Conservation (phyloP, 257 asterid species). For the Solanum rostratum region DNA sequence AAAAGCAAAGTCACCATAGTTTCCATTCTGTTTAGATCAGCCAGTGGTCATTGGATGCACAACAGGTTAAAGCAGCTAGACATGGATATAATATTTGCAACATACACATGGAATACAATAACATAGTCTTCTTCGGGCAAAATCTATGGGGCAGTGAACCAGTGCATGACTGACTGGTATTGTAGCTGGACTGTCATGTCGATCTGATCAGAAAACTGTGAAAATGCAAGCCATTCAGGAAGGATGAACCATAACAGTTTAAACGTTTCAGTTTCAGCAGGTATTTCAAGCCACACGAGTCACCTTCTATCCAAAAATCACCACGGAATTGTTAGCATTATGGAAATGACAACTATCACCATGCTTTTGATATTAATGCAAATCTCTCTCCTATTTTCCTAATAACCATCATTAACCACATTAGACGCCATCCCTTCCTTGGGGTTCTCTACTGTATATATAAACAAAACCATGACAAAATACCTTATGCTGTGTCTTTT, state of each 20-base stretch:
- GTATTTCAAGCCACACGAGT: not conserved
- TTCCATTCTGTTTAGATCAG: not conserved
- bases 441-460: not conserved
- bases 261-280: not conserved
- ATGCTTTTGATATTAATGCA: not conserved
- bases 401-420: not conserved
- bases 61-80: not conserved
- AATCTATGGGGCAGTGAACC: not conserved
- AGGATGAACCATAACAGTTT: not conserved
- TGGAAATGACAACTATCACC: not conserved
- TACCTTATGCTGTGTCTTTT: conserved; percentile 9
- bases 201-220: not conserved
- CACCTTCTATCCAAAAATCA: not conserved
- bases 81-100: not conserved
- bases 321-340: not conserved
- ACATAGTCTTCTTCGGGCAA: not conserved
- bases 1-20: not conserved
- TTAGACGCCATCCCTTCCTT: not conserved
- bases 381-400: not conserved
- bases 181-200: not conserved
- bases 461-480: not conserved
- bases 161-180: not conserved
- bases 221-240: not conserved
- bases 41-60: not conserved
- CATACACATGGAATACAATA: not conserved